phyloP scores from a whole-genome alignment of 2,329 filamentous ascomycete genomes.

The Ceratocystis albifundus region DNA sequence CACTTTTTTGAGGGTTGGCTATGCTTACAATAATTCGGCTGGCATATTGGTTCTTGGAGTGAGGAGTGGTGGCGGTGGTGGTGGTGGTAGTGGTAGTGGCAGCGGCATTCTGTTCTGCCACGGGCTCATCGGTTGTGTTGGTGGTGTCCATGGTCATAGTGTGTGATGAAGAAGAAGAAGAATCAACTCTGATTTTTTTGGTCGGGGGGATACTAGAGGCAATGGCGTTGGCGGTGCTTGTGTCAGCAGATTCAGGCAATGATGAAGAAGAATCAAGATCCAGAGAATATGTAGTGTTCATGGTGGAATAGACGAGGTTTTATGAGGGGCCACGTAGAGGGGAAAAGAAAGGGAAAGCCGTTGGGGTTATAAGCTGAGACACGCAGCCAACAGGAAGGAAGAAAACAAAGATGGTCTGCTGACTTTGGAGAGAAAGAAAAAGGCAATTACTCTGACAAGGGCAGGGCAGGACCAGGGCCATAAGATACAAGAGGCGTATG shows the following conservation, averaged over 20 bases:
- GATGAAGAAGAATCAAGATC: conserved; percentile 14
- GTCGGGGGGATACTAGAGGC: neutral
- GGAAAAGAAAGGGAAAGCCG: neutral
- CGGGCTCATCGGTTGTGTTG: conserved; percentile 10
- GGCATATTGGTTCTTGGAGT: conserved; percentile 19
- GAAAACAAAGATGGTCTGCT: neutral
- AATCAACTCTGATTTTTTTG: conserved; percentile 13
- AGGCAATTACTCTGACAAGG: neutral
- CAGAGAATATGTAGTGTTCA: conserved; percentile 21
- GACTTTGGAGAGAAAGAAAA: conserved; percentile 1
- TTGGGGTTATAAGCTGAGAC: conserved; percentile 17
- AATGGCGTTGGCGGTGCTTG: neutral
- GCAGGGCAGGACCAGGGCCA: no score
- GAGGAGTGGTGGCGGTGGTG: neutral
- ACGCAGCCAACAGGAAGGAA: neutral
- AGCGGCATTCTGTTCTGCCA: neutral
- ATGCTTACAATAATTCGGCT: conserved; percentile 22
- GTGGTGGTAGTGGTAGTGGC: neutral
- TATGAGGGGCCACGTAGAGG: neutral
- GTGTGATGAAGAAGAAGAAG: conserved; percentile 3
- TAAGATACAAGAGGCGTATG: conserved; percentile 3
- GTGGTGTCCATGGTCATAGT: conserved; percentile 16
- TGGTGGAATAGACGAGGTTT: conserved; percentile 12
- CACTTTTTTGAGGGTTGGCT: neutral
- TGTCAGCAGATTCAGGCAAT: neutral